Evolutionary conservation across 2,329 filamentous ascomycete species (phyloP).

Genomic region (Fusarium sp.): DNA sequence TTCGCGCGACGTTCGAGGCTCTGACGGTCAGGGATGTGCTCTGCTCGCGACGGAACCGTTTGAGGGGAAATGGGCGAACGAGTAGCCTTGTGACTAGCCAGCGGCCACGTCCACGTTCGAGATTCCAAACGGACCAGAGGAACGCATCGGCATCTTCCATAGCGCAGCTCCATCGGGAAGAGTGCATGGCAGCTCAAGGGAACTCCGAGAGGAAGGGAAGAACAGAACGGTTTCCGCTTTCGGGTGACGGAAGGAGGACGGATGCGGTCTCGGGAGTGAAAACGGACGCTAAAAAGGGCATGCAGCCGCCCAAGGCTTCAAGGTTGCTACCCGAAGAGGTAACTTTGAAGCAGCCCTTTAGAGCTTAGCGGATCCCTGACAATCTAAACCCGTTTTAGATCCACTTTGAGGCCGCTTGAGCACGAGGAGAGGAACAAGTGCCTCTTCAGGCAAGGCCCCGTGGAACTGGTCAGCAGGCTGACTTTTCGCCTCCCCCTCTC

Average conservation of each 20-base stretch:
- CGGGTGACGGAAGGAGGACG: constrained; percentile 18
- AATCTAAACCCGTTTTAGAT: constrained; percentile 27
- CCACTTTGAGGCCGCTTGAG: constrained; percentile 23
- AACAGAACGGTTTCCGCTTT: constrained; percentile 37
- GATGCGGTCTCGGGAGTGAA: constrained; percentile 30
- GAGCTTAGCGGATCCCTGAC: not conserved
- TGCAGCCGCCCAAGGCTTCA: constrained; percentile 9
- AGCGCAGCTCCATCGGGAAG: constrained; percentile 18
- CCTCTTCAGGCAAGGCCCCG: constrained; percentile 41
- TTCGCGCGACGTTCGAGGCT: constrained; percentile 22
- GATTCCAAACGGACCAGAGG: constrained; percentile 36
- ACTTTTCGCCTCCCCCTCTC: constrained; percentile 45
- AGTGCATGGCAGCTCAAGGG: constrained; percentile 10
- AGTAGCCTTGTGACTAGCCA: constrained; percentile 31
- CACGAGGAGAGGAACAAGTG: constrained; percentile 40
- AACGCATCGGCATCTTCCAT: constrained; percentile 15
- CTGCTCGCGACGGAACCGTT: constrained; percentile 37
- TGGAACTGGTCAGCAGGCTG: constrained; percentile 44
- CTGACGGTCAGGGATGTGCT: constrained; percentile 10
- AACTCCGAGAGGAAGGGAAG: constrained; percentile 14
- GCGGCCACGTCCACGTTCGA: constrained; percentile 33
- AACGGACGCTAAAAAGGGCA: constrained; percentile 30
- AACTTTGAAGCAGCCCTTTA: constrained; percentile 19
- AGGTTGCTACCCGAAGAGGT: constrained; percentile 15
- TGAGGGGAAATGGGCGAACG: constrained; percentile 7